A percentile compares a stretch with the other conserved stretches of the same genome.
Conservation (phyloP, 805 yeast species). For the Blastobotrys muscicola region DNA sequence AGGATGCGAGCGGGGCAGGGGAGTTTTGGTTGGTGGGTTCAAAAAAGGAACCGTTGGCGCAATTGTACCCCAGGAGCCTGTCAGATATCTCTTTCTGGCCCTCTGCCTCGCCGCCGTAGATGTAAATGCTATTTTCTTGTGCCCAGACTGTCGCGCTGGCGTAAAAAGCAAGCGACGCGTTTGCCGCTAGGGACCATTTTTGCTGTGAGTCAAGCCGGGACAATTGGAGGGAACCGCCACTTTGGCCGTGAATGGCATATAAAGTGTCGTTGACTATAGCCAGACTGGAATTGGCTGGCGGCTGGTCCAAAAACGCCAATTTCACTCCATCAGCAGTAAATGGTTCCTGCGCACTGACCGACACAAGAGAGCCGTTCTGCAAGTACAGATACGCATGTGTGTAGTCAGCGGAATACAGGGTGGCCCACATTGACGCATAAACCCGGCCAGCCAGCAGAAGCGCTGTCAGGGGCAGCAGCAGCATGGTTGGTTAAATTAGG, state of each 20-base stretch:
- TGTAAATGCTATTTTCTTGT: constrained; percentile 16
- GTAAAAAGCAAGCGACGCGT: background rate
- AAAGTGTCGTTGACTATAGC: background rate
- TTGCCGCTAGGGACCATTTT: constrained; percentile 18
- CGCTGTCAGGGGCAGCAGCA: constrained; percentile 17
- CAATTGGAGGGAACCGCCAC: constrained; percentile 14
- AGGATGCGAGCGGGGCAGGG: constrained; percentile 10
- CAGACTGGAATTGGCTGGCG: background rate
- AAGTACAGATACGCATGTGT: too few species aligned
- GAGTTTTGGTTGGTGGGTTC: constrained; percentile 10
- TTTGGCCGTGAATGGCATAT: background rate
- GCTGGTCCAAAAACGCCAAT: too few species aligned
- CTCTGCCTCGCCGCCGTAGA: constrained; percentile 22
- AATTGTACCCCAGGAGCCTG: constrained; percentile 17
- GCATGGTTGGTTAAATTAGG: background rate
- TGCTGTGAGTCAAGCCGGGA: constrained; percentile 13
- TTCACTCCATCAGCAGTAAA: too few species aligned
- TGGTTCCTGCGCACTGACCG: too few species aligned
- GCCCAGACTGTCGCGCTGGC: constrained; percentile 21
- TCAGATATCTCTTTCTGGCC: constrained; percentile 17
- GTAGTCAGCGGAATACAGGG: too few species aligned
- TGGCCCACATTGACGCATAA: constrained; percentile 16
- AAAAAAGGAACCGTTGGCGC: constrained; percentile 12
- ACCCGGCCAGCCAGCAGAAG: constrained; percentile 11
- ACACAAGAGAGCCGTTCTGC: too few species aligned